Percentiles rank a stretch among this genome's conserved stretches.
phyloP scores from a whole-genome alignment of 306 rosid species.

The Corylus avellana region DNA sequence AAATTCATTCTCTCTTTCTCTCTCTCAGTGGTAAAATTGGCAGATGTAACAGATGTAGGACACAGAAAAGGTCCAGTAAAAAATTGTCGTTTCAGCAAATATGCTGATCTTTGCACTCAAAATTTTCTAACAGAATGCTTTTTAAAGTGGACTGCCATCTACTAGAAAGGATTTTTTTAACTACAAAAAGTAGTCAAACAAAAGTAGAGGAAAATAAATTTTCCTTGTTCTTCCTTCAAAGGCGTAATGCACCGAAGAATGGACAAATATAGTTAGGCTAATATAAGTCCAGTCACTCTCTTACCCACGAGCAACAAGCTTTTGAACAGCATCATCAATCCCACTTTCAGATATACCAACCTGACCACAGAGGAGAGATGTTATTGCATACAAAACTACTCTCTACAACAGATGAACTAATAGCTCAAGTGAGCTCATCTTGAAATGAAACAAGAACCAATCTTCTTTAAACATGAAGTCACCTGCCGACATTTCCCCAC shows the following conservation, averaged over 20 bases:
- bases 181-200: not conserved
- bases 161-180: not conserved
- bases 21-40: not conserved
- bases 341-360: constrained; percentile 99
- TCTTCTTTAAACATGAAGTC: constrained; percentile 17
- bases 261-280: constrained; percentile 1
- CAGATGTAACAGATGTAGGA: not conserved
- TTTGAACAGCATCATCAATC: constrained; percentile 90
- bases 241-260: not conserved
- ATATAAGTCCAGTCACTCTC: constrained; percentile 35
- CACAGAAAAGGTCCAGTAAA: not conserved
- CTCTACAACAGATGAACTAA: constrained; percentile 22
- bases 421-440: not conserved
- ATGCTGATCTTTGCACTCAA: not conserved
- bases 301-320: constrained; percentile 95
- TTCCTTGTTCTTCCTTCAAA: not conserved
- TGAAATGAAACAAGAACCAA: constrained; percentile 14
- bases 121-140: not conserved
- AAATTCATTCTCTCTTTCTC: not conserved
- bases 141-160: not conserved
- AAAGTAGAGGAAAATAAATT: not conserved
- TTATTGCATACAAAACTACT: constrained; percentile 1
- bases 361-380: constrained; percentile 42
- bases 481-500: constrained; percentile 99
- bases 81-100: not conserved